A percentile compares a stretch with the other conserved stretches of the same genome.
Evolutionary conservation across 352 stramenopile genomes (phyloP).

Genomic region (Phytophthora pisi): DNA sequence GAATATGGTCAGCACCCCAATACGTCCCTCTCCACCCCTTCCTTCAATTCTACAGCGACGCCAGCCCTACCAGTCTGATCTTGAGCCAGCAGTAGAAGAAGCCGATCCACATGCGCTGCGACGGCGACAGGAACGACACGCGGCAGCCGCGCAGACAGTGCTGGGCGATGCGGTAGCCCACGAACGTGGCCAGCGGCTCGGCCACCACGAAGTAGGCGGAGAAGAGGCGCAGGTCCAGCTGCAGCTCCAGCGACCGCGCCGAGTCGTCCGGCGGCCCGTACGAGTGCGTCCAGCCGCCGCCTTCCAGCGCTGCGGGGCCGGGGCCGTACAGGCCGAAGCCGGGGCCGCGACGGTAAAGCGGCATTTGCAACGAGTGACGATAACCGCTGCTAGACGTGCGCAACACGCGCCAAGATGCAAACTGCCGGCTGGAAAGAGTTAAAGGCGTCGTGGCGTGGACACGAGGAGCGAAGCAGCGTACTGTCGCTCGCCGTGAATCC

Average conservation of each 20-base stretch:
- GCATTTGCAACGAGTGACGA: constrained; percentile 26
- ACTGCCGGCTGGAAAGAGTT: constrained; percentile 8
- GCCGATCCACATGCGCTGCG: constrained; percentile 70
- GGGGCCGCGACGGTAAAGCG: constrained; percentile 67
- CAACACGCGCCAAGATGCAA: constrained; percentile 8
- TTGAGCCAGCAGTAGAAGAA: constrained; percentile 80
- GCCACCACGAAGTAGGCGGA: constrained; percentile 80
- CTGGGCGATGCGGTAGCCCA: constrained; percentile 82
- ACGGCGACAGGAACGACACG: constrained; percentile 65
- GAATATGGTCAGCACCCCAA: constrained; percentile 2
- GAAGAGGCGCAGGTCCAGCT: constrained; percentile 75
- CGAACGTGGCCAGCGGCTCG: constrained; percentile 76
- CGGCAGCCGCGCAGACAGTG: constrained; percentile 77
- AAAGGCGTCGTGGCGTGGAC: constrained; percentile 22
- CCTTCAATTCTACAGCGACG: constrained; percentile 7
- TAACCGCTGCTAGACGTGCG: neutral
- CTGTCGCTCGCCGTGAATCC: constrained; percentile 23
- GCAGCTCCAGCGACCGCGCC: constrained; percentile 42
- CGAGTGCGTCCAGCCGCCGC: constrained; percentile 40
- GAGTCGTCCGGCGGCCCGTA: constrained; percentile 39
- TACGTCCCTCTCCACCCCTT: neutral
- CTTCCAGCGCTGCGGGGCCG: constrained; percentile 30
- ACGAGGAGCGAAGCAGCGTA: constrained; percentile 6
- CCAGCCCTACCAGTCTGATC: constrained; percentile 57
- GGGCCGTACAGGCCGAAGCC: constrained; percentile 43